Evolutionary conservation across 108 stramenopile genomes (phyloP), one percentile per base, ranked within the genome.

Genomic region (Discostella stelligeroides): DNA sequence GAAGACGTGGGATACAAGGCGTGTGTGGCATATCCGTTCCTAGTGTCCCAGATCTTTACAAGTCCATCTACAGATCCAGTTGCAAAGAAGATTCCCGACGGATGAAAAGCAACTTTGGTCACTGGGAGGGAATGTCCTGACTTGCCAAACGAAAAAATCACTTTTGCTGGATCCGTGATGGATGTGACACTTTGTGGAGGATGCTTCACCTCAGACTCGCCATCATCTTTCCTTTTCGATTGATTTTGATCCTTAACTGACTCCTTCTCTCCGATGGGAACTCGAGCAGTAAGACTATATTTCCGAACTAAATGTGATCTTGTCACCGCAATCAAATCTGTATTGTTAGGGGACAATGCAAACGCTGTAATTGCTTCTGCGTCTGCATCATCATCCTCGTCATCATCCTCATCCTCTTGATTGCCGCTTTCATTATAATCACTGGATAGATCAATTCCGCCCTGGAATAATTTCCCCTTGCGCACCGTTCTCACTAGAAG

Each of bases 41-140:
- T 78, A 10, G 75, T 67, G 77, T 95, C 94, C 89, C 89, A 95
- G 38, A 95, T 66, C 21, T 92, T 84, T 15, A 87, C 91, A 17
- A 82, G 80, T 25, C 94, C 94, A 70, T 95, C 94, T 14, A 92
- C 87, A 0, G 89, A 89, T 50, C 86, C 94, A 11, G 91, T 92
- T 30, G 91, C 91, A 14, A 92, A 69, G 73, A 92, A 92, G 1
- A 88, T 75, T 48, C 89, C 87, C 14, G 87, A 87, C 2, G 78
- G 57, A 66, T 95, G 94, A 49, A 89, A 86, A 37, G 78, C 84
- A 68, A 92, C 82, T 9, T 64, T 56, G 11, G 88, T 85, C 29
- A 91, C 87, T 4, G 94, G 94, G 5, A 92, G 73, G 6, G 82
- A 75, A 58, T 92, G 93, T 8, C 91, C 94, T 24, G 87, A 86